Base-by-base conservation (phyloP, 108 stramenopile species). In the Pseudonitzschia delicatissima region DNA sequence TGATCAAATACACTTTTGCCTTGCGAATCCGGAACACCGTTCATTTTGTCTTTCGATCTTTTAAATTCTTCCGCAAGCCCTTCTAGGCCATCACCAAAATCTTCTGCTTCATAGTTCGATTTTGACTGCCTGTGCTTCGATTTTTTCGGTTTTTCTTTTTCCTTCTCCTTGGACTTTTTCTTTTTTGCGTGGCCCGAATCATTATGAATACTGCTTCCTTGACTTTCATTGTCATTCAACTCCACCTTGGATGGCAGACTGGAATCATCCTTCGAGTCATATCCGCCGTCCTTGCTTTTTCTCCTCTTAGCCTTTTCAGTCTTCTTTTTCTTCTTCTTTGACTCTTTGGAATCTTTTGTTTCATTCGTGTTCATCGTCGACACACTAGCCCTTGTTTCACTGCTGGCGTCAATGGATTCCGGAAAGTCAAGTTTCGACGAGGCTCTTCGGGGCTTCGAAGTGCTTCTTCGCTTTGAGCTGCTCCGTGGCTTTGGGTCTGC, bases 301-400 rank as follows among this genome's bases (percentile, higher is more conserved):
- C 20, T 42, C 63, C 26, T 48, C 9, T 64, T 58, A n/a, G 9
- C 65, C 25, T 23, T 51, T 29, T 64, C 29, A 23, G 47, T 64
- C 21, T 51, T 11, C 33, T 53, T 66, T 26, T 36, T 66, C 26
- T 51, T 52, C 65, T 66, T 66, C 51, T 51, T 52, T 36, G 52
- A 31, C 15, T 36, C 6, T 51, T 37, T 52, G 34, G 66, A 66
- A 13, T 66, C 35, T 33, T 37, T 67, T 1, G 39, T n/a, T n/a
- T n/a, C n/a, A n/a, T n/a, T n/a, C n/a, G n/a, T n/a, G n/a, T n/a
- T 35, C 32, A 47, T 50, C 6, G 29, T 57, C 18, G 52, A 53
- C 4, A 53, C 31, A 53, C 29, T 53, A 2, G 20, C 4, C 29
- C 26, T 13, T 7, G 7, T 12, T 5, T 57, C 55, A 2, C 13